Evolutionary conservation across 306 rosid species (phyloP), one percentile per base, ranked within the genome.

Genomic region (Argentina anserina): DNA sequence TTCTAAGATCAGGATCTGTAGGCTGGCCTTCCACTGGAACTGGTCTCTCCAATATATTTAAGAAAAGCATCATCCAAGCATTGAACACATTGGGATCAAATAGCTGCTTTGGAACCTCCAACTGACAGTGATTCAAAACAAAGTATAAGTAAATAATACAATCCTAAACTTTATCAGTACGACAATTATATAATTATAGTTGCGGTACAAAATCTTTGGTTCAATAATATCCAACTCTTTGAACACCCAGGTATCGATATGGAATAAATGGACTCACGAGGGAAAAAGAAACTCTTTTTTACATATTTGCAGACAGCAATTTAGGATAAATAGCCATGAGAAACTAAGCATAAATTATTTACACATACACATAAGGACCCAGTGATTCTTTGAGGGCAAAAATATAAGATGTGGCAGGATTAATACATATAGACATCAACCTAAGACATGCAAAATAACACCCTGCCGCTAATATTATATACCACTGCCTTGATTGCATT

Each of bases 1-100:
- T 94, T 79, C 94, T 80, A 67, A 83, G 83, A 58, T 94, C 97
- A 0, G 93, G 96, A 80, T 94, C 97, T 39, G 76, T 73, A 69
- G 99, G 96, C 81, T 91, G 93, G 67, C 99, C 99, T 82, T 94
- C 99, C 62, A 78, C 58, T 33, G 99, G 99, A 23, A 94, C 99
- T 14, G 97, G 89, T 72, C 96, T 91, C 84, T 89, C 97, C 87
- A 94, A 79, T 63, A 88, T 76, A 86, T 82, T 91, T 65, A 94
- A 85, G 83, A 91, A 91, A 61, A 91, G 90, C 76, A 84, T 45
- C 99, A 94, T 94, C 99, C 99, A 94, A 63, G 96, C 90, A 83
- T 90, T 91, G 87, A 94, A 94, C 71, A 89, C 80, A 70, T 81
- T 86, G 31, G 85, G 84, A 86, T 94, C 93, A 80, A 88, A 88